phyloP scores from a whole-genome alignment of 306 rosid genomes.

The Cucumis hystrix region DNA sequence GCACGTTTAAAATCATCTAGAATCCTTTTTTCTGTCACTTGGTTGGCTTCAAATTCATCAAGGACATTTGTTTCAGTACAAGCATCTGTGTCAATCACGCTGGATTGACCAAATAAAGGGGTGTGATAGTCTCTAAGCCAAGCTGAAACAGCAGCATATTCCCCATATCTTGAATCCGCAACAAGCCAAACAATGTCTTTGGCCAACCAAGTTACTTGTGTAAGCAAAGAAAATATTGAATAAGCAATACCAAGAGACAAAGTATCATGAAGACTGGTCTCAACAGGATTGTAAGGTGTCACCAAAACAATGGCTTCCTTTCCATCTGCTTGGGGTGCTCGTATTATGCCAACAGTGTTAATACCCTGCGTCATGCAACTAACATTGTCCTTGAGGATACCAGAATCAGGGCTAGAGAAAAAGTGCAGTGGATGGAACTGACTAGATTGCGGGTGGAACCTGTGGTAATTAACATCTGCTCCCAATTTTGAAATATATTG shows the following conservation, averaged over 20 bases:
- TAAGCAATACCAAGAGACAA: conserved; percentile 71
- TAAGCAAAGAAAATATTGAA: conserved; percentile 76
- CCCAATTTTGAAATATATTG: conserved; percentile 58
- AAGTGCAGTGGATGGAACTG: conserved; percentile 69
- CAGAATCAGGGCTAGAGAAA: conserved; percentile 62
- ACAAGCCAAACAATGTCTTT: conserved; percentile 88
- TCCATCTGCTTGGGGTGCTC: conserved; percentile 96
- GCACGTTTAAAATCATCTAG: conserved; percentile 66
- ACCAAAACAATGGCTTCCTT: conserved; percentile 93
- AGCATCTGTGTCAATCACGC: conserved; percentile 25
- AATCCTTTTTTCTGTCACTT: conserved; percentile 20
- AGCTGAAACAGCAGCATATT: conserved; percentile 60
- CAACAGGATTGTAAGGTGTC: conserved; percentile 57
- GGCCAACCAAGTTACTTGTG: conserved; percentile 84
- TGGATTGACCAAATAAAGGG: conserved; percentile 36
- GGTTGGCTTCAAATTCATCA: conserved; percentile 25
- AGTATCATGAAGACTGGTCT: conserved; percentile 41
- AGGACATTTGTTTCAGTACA: conserved; percentile 26
- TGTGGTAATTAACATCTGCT: conserved; percentile 73
- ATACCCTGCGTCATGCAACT: conserved; percentile 55
- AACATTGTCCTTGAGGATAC: conserved; percentile 29
- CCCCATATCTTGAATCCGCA: conserved; percentile 76
- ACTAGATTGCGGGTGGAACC: conserved; percentile 43
- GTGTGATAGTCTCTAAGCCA: conserved; percentile 89
- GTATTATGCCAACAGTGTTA: conserved; percentile 71